Base-by-base conservation (phyloP, 257 asterid species). In the Echium plantagineum region DNA sequence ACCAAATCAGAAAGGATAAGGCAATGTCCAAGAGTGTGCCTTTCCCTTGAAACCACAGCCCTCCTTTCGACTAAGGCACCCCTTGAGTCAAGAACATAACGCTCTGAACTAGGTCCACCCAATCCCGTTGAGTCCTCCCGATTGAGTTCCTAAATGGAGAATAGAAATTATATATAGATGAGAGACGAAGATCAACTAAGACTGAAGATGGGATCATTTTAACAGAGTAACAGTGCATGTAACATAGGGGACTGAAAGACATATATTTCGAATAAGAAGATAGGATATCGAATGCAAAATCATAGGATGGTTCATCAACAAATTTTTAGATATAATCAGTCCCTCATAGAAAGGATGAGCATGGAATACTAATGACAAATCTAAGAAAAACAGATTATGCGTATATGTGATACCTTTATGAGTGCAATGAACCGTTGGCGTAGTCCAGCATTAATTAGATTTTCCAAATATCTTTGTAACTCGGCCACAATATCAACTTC, bases 1-100 rank as follows among this genome's bases (percentile, higher is more conserved):
- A 93, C 86, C 80, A 93, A 75, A 68, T 77, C 75, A 55, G 96
- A 89, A 61, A 93, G 94, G 63, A 86, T 90, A 72, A 93, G 97
- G 84, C 96, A 89, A 66, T 93, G 99, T 56, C 94, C 89, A 78
- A 93, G 88, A 68, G 84, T 77, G 60, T 89, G 94, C 78, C 97
- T 82, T 78, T 89, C 97, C 79, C 96, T 83, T 60, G 82, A 77
- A 64, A 89, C 79, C 47, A 93, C 96, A 79, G 97, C 95, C 78
- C 77, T 80, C 66, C 97, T 71, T 79, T 89, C 96, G 77, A 85
- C 95, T 61, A 93, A 65, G 61, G 89, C 83, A 71, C 89, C 89
- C 84, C 94, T 86, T 20, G 99, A 84, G 76, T 88, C 98, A 68
- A 88, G 87, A 75, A 93, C 72, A 69, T 82, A 84, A 63, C 68